These are phyloP conservation scores for Hypoxylon sp. DNA, from an alignment of 2,329 filamentous ascomycete species.

Conservation along the genomic window DNA sequence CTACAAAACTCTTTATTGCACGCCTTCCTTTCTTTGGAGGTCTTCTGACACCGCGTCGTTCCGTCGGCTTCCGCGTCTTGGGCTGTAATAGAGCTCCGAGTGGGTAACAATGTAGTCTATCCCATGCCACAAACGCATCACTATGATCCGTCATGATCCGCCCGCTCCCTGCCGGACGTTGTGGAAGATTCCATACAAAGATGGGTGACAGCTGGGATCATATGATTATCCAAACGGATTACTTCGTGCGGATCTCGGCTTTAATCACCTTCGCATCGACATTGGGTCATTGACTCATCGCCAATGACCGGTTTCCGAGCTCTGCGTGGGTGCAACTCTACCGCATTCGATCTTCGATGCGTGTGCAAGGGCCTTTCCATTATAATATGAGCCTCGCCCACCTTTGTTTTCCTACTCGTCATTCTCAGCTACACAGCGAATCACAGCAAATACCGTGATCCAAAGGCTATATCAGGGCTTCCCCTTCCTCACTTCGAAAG, in stretches of 20 bases:
- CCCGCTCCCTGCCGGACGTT: slow-evolving; percentile 34
- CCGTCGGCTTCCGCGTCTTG: slow-evolving; percentile 36
- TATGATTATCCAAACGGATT: slow-evolving; percentile 40
- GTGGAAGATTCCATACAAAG: slow-evolving; percentile 42
- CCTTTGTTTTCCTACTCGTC: slow-evolving; percentile 31
- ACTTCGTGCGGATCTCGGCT: slow-evolving; percentile 43
- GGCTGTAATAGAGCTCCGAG: slow-evolving; percentile 34
- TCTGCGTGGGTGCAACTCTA: slow-evolving; percentile 34
- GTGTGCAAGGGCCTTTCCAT: slow-evolving; percentile 16
- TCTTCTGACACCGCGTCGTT: slow-evolving; percentile 35
- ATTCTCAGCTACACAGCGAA: slow-evolving; percentile 36
- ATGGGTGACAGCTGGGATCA: slow-evolving; percentile 34
- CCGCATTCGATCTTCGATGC: slow-evolving; percentile 39
- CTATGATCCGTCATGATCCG: slow-evolving; percentile 41
- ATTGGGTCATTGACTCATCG: slow-evolving; percentile 39
- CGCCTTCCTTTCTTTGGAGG: slow-evolving; percentile 19
- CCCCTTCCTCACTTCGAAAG: slow-evolving; percentile 34
- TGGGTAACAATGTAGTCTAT: slow-evolving; percentile 37
- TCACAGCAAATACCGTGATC: slow-evolving; percentile 38
- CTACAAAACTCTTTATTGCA: slow-evolving; percentile 31
- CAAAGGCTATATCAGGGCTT: slow-evolving; percentile 35
- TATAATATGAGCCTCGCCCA: slow-evolving; percentile 42
- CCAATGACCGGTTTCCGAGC: slow-evolving; percentile 37
- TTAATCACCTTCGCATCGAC: slow-evolving; percentile 27
- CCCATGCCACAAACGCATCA: slow-evolving; percentile 44